Evolutionary conservation across 768 basidiomycete genomes (phyloP), one percentile per base, ranked within the genome.

Genomic region (Galerina sulciceps): DNA sequence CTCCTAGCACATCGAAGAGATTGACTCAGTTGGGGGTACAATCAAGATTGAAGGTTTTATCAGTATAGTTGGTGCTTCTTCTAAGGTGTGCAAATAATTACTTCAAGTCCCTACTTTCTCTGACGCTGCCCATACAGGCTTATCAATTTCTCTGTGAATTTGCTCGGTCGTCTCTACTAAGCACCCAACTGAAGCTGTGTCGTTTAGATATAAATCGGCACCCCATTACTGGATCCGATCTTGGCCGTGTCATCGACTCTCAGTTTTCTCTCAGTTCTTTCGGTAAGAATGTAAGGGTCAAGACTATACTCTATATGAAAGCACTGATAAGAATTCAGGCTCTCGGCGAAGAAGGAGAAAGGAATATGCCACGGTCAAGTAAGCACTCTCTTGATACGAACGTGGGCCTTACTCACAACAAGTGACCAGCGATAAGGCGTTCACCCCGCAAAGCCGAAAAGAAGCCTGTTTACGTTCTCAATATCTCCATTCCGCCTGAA

Each of bases 91-190:
- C 58, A 26, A 10, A 49, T 41, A 31, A 18, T 56, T 34, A 35
- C 50, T 43, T 45, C 53, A 18, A 43, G 17, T 20, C 26, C 20
- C 18, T 22, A 54, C 42, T 14, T 43, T 42, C 40, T 61, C 65
- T 65, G 57, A 67, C 57, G 62, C 38, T 58, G 42, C 60, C 71
- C 60, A 34, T 56, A 58, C 68, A 96, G 92, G 75, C 83, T n/a
- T 85, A 89, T 71, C 96, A 99, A 72, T 92, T 88, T 75, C 72
- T 98, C 42, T 97, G 96, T 95, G 69, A 65, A 87, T 57, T 23
- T 43, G 5, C 31, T 26, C 37, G 59, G 36, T 64, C 37, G 36
- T 51, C 38, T 58, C 55, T 57, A 42, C 54, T 40, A 53, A 38
- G 31, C 43, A n/a, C n/a, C n/a, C n/a, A 51, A 18, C 61, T 42